These are phyloP conservation scores for Boletus subparvulus DNA, from an alignment of 768 basidiomycete species.

Conservation along the genomic window DNA sequence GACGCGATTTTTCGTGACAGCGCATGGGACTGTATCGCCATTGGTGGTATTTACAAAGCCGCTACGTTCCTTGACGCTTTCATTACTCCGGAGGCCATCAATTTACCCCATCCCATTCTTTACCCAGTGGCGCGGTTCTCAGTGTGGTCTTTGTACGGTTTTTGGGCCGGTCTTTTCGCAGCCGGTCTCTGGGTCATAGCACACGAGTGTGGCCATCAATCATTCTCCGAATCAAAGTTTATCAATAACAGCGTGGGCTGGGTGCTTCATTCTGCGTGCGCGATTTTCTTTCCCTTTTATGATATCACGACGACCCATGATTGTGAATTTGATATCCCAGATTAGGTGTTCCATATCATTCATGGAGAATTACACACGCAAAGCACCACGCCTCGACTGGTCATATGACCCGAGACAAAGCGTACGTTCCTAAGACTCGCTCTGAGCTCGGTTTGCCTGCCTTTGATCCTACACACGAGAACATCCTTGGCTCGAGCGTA, in stretches of 20 bases:
- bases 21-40: constrained; percentile 71
- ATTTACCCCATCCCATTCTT: constrained; percentile 58
- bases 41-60: constrained; percentile 65
- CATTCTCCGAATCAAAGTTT: constrained; percentile 88
- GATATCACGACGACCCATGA: constrained; percentile 11
- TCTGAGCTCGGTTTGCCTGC: constrained; percentile 63
- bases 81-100: constrained; percentile 53
- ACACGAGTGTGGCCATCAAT: constrained; percentile 96
- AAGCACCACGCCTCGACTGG: constrained; percentile 95
- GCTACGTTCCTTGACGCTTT: constrained; percentile 63
- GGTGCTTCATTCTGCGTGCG: constrained; percentile 87
- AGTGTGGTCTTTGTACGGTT: constrained; percentile 79
- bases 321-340: constrained; percentile 39
- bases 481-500: constrained; percentile 62
- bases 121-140: constrained; percentile 62
- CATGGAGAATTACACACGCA: constrained; percentile 92
- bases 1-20: constrained; percentile 37
- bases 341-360: constrained; percentile 94
- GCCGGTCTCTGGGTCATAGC: constrained; percentile 97
- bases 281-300: constrained; percentile 3
- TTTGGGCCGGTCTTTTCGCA: constrained; percentile 79
- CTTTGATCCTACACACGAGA: constrained; percentile 68
- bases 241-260: constrained; percentile 94
- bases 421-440: constrained; percentile 89
- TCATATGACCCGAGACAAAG: constrained; percentile 93